A percentile compares a stretch with the other conserved stretches of the same genome.
Conservation (phyloP, 805 yeast species). For the Brettanomyces naardenensis region DNA sequence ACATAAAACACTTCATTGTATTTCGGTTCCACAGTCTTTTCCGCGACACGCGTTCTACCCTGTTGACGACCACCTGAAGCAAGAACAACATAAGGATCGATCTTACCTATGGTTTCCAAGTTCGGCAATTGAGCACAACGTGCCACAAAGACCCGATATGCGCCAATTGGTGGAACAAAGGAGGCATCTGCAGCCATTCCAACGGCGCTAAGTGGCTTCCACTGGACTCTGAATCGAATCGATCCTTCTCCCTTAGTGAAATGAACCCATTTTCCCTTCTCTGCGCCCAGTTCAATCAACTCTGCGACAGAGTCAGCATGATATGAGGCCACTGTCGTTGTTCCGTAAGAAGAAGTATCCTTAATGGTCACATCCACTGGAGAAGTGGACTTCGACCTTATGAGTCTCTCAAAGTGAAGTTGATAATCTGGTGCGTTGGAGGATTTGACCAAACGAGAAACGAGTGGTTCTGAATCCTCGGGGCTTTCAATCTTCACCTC, state of each 20-base stretch:
- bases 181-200: slow-evolving; percentile 35
- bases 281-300: slow-evolving; percentile 35
- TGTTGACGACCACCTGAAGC: slow-evolving; percentile 48
- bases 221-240: slow-evolving; percentile 46
- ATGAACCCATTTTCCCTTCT: slow-evolving; percentile 43
- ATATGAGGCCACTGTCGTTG: slow-evolving; percentile 44
- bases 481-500: slow-evolving; percentile 30
- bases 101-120: slow-evolving; percentile 60
- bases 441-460: slow-evolving; percentile 54
- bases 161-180: slow-evolving; percentile 58
- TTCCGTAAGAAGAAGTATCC: slow-evolving; percentile 48
- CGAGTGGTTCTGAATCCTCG: slow-evolving; percentile 25
- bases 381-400: slow-evolving; percentile 53
- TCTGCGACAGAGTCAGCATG: slow-evolving; percentile 47
- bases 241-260: slow-evolving; percentile 44
- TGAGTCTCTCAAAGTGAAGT: slow-evolving; percentile 50
- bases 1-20: slow-evolving; percentile 53
- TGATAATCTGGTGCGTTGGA: slow-evolving; percentile 72
- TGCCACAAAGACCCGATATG: slow-evolving; percentile 50
- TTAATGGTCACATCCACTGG: slow-evolving; percentile 47
- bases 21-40: slow-evolving; percentile 46
- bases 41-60: slow-evolving; percentile 47
- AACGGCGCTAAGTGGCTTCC: slow-evolving; percentile 64
- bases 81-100: slow-evolving; percentile 67
- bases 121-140: slow-evolving; percentile 44